A percentile compares a stretch with the other conserved stretches of the same genome.
Evolutionary conservation across 2,329 filamentous ascomycete species (phyloP).

Genomic region (Xenoacremonium recifei): DNA sequence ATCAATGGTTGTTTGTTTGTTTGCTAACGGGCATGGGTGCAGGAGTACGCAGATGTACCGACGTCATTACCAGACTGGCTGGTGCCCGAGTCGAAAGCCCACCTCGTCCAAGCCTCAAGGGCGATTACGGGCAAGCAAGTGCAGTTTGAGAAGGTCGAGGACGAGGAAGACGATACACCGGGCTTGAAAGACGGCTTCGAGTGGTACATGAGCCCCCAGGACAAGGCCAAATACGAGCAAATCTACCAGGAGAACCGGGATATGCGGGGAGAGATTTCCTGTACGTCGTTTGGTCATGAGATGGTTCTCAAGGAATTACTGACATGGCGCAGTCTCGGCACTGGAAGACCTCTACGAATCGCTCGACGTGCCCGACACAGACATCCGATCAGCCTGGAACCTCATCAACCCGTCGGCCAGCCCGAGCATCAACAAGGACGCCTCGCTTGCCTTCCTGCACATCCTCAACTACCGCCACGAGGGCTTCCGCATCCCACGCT

Average conservation of each 20-base stretch:
- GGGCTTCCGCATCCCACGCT: constrained; percentile 88
- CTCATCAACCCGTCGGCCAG: constrained; percentile 89
- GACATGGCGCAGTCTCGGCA: constrained; percentile 60
- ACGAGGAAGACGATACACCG: constrained; percentile 71
- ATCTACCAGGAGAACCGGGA: constrained; percentile 94
- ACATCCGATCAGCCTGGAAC: constrained; percentile 93
- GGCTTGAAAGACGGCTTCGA: constrained; percentile 96
- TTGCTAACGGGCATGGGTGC: no score
- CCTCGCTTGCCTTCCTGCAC: constrained; percentile 89
- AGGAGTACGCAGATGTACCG: constrained; percentile 93
- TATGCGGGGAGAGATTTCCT: constrained; percentile 78
- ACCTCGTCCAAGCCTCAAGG: constrained; percentile 79
- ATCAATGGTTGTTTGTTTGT: constrained; percentile 16
- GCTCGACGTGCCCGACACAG: constrained; percentile 70
- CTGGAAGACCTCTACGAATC: constrained; percentile 83
- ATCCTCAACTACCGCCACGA: constrained; percentile 96
- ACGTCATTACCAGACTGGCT: constrained; percentile 88
- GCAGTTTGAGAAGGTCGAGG: constrained; percentile 81
- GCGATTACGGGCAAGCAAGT: constrained; percentile 77
- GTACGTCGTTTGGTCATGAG: constrained; percentile 48
- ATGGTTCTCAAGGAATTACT: constrained; percentile 6
- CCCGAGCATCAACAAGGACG: constrained; percentile 88
- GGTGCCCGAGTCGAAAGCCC: constrained; percentile 90
- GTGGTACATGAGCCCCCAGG: constrained; percentile 95
- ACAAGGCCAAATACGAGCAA: constrained; percentile 93